These are phyloP conservation scores for Colletotrichum aenigma DNA, from an alignment of 2,329 filamentous ascomycete species.

Conservation along the genomic window DNA sequence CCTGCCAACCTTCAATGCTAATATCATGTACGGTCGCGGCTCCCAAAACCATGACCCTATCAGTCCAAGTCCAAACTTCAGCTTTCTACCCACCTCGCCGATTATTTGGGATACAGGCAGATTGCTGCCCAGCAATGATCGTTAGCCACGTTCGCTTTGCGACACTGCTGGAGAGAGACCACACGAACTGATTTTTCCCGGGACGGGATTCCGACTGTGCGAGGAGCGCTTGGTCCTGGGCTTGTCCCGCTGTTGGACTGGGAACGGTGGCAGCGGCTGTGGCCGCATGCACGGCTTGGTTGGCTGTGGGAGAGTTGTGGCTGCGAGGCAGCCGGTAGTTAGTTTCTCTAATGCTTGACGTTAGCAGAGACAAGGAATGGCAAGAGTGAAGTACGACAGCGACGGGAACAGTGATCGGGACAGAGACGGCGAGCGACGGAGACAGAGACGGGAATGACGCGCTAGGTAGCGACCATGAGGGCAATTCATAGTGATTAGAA, in stretches of 20 bases:
- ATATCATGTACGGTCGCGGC: not conserved
- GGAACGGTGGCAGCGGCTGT: not conserved
- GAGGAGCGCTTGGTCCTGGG: not conserved
- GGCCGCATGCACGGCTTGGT: not conserved
- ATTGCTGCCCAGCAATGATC: not conserved
- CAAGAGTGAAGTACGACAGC: not conserved
- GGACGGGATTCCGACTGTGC: not conserved
- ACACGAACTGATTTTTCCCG: not conserved
- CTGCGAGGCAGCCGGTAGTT: not conserved
- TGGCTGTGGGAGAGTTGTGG: not conserved
- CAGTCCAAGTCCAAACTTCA: not conserved
- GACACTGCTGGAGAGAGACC: not conserved
- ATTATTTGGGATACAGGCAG: accelerated
- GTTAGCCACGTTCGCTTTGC: not conserved
- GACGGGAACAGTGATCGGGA: too few relatives aligned
- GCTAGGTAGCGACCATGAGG: not conserved
- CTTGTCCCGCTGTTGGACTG: not conserved
- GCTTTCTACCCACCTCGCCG: not conserved
- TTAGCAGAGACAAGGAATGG: not conserved
- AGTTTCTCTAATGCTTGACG: not conserved
- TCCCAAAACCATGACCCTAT: not conserved
- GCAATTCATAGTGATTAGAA: not conserved
- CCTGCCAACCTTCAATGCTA: not conserved
- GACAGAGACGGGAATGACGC: not conserved
- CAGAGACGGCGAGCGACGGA: too few relatives aligned